Conservation (phyloP, 2,329 filamentous ascomycete genomes). For the Diaporthe capsici region DNA sequence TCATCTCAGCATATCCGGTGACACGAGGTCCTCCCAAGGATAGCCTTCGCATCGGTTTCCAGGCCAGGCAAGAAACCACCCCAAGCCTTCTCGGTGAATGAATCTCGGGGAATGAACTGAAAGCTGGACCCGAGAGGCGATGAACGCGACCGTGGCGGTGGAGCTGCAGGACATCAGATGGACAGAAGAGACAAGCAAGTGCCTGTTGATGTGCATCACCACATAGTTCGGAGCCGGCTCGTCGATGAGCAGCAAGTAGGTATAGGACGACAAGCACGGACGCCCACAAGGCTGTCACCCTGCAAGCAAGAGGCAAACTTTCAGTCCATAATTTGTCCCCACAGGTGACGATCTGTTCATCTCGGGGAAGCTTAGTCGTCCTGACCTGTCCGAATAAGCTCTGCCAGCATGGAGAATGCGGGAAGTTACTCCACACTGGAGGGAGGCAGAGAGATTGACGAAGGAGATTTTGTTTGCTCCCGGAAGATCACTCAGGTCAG, state of each 20-base stretch:
- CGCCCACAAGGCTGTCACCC: constrained; percentile 9
- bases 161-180: constrained; percentile 26
- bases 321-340: constrained; percentile 34
- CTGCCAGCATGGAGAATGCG: constrained; percentile 15
- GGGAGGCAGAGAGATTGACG: constrained; percentile 22
- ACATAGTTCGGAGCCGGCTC: constrained; percentile 28
- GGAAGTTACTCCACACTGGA: constrained; percentile 27
- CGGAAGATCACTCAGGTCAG: constrained; percentile 29
- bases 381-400: constrained; percentile 29
- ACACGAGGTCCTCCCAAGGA: constrained; percentile 8
- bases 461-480: constrained; percentile 33
- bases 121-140: constrained; percentile 13
- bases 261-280: constrained; percentile 11
- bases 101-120: constrained; percentile 33
- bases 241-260: not conserved
- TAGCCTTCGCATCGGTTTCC: constrained; percentile 36
- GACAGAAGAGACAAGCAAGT: constrained; percentile 23
- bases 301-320: constrained; percentile 27
- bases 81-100: constrained; percentile 22
- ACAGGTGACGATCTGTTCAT: constrained; percentile 34
- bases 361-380: constrained; percentile 32
- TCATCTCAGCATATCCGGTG: constrained; percentile 15
- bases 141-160: constrained; percentile 26
- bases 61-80: constrained; percentile 7
- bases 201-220: constrained; percentile 26